Evolutionary conservation across 495 filamentous ascomycete genomes (phyloP), one percentile per base, ranked within the genome.

Genomic region (Choiromyces venosus): DNA sequence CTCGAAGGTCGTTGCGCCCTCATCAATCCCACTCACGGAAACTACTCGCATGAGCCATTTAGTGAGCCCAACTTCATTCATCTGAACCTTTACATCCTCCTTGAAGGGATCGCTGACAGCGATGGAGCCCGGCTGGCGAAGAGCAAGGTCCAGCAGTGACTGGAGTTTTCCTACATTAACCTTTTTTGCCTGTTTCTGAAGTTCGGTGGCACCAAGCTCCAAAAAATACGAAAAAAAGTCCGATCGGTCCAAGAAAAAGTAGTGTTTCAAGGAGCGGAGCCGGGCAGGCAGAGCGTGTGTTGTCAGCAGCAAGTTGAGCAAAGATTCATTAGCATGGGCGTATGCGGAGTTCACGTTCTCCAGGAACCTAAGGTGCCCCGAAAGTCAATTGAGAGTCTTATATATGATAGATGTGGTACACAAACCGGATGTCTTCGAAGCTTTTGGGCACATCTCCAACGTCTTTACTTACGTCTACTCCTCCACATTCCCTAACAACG

Each of bases 151-250:
- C 7, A 99, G 88, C 10, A 99, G 86, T 4, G 93, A 97, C 81
- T 99, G 95, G 1, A 99, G 85, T 79, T 98, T 98, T 78, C 89
- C 88, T 44, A 92, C 91, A 78, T 99, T 99, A 81, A 98, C 93
- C 46, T 86, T 86, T 77, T 92, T 92, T 25, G 91, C 92, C 0
- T 91, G 91, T 80, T 97, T 97, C 77, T 90, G 89, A 37, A 99
- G 86, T 81, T 99, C 95, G 0, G 93, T 94, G 29, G 90, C 84
- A 66, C 91, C 89, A 0, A 99, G 89, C 77, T 99, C 95, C 67
- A 98, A 89, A 83, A 99, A 99, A 82, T 97, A 96, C 18, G 93
- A 91, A 83, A 99, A 99, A 83, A 97, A 99, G 80, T 99, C 95
- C 1, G 95, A 97, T 4, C 93, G 90, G 76, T 98, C 94, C 56